Percentiles rank a stretch among this genome's conserved stretches.
Conservation (phyloP, 805 yeast species). For the Schizosaccharomyces japonicus region DNA sequence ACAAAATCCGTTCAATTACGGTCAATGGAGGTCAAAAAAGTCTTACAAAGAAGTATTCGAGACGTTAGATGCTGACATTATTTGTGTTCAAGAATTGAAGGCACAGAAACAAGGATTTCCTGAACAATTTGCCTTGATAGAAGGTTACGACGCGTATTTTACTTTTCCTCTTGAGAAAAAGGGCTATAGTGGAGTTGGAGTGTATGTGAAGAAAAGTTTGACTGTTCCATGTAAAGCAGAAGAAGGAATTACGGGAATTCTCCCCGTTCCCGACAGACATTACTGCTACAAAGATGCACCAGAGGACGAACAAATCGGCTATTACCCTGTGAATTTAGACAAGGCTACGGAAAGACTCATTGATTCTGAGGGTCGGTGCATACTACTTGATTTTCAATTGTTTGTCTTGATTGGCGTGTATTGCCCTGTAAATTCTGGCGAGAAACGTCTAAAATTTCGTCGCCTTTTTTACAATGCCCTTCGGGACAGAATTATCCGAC, state of each 20-base stretch:
- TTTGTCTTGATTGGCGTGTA: conserved; percentile 33
- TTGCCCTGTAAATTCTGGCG: conserved; percentile 77
- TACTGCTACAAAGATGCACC: neutral
- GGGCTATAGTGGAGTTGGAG: conserved; percentile 84
- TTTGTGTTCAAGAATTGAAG: conserved; percentile 76
- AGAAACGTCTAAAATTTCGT: conserved; percentile 30
- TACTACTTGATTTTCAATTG: conserved; percentile 39
- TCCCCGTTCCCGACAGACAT: neutral
- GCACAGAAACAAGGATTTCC: conserved; percentile 29
- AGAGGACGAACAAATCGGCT: neutral
- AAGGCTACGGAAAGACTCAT: conserved; percentile 17
- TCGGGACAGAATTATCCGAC: conserved; percentile 34
- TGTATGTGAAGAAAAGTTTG: conserved; percentile 36
- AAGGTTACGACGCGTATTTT: conserved; percentile 39
- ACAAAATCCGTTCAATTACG: conserved; percentile 54
- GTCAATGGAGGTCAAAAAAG: conserved; percentile 49
- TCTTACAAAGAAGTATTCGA: conserved; percentile 25
- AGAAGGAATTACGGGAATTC: conserved; percentile 68
- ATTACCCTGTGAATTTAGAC: neutral
- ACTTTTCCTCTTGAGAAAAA: conserved; percentile 42
- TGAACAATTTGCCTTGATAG: conserved; percentile 25
- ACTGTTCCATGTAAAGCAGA: conserved; percentile 30
- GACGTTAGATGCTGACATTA: conserved; percentile 41
- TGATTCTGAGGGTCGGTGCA: conserved; percentile 69
- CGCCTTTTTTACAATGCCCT: conserved; percentile 33